phyloP scores from a whole-genome alignment of 2,329 filamentous ascomycete genomes.

The Pestalotiopsis sp. region DNA sequence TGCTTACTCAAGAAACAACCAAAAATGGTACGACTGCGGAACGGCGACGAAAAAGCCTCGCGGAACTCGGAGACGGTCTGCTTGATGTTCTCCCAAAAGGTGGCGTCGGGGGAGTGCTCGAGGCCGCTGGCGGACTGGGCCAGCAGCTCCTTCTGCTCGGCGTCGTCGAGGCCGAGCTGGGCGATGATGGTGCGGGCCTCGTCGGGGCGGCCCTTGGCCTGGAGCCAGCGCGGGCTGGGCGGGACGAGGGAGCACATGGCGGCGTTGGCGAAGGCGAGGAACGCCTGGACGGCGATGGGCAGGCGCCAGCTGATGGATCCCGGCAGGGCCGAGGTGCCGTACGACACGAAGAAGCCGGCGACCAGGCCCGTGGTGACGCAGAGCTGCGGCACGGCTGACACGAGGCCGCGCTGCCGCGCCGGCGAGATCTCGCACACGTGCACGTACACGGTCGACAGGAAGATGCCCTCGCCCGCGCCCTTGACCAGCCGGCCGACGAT shows the following conservation, averaged over 20 bases:
- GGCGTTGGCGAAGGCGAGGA: constrained; percentile 34
- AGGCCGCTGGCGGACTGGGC: constrained; percentile 23
- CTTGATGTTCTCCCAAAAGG: constrained; percentile 28
- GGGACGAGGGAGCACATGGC: constrained; percentile 35
- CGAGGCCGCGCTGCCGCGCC: constrained; percentile 47
- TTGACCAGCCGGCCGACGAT: constrained; percentile 53
- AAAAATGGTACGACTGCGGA: constrained; percentile 49
- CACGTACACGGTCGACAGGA: constrained; percentile 51
- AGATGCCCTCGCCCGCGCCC: constrained; percentile 61
- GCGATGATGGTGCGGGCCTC: constrained; percentile 44
- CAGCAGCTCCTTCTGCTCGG: constrained; percentile 42
- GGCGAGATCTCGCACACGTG: constrained; percentile 65
- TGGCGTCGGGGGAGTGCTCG: constrained; percentile 28
- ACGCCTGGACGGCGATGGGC: constrained; percentile 46
- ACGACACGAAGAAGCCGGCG: constrained; percentile 62
- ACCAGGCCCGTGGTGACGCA: constrained; percentile 53
- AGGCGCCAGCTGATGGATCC: constrained; percentile 57
- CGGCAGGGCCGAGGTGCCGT: constrained; percentile 48
- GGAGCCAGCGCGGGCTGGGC: constrained; percentile 59
- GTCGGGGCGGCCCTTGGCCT: constrained; percentile 41
- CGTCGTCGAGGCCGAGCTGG: constrained; percentile 46
- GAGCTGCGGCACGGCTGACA: constrained; percentile 58
- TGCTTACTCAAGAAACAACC: constrained; percentile 46
- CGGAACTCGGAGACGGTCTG: constrained; percentile 34
- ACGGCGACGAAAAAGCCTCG: constrained; percentile 36